A percentile compares a stretch with the other conserved stretches of the same genome.
Conservation (phyloP, 108 stramenopile species). For the Cyclotella kingstonii region DNA sequence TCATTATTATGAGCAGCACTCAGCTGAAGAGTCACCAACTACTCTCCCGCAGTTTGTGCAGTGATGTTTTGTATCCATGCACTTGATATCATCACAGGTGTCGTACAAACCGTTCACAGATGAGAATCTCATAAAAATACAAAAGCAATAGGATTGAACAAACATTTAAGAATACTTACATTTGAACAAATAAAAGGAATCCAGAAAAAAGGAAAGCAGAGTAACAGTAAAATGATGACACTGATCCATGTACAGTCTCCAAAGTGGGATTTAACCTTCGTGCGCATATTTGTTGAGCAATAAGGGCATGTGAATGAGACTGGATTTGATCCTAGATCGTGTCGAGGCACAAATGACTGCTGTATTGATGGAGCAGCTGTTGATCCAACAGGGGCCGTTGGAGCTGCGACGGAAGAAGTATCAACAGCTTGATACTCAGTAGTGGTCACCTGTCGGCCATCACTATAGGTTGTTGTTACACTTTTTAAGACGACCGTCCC, state of each 20-base stretch:
- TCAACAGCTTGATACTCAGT: constrained; percentile 23
- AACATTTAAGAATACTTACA: constrained; percentile 6
- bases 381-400: not conserved
- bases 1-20: constrained; percentile 23
- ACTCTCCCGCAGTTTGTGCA: constrained; percentile 41
- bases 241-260: constrained; percentile 40
- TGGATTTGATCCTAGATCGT: constrained; percentile 29
- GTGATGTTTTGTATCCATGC: constrained; percentile 30
- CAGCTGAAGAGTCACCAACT: constrained; percentile 26
- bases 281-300: constrained; percentile 20
- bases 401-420: constrained; percentile 4
- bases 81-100: not conserved
- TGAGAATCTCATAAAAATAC: not conserved
- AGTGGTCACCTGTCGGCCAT: constrained; percentile 43
- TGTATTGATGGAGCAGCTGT: not conserved
- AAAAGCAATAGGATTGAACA: not conserved
- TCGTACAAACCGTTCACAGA: not conserved
- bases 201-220: constrained; percentile 38
- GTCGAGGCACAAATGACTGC: constrained; percentile 10
- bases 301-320: constrained; percentile 20
- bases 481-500: constrained; percentile 12
- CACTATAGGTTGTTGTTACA: constrained; percentile 29
- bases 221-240: constrained; percentile 14
- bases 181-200: constrained; percentile 25
- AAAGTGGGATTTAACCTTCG: constrained; percentile 8